Evolutionary conservation across 148 eudicot species (phyloP).

Genomic region (Rhododendron simsii): DNA sequence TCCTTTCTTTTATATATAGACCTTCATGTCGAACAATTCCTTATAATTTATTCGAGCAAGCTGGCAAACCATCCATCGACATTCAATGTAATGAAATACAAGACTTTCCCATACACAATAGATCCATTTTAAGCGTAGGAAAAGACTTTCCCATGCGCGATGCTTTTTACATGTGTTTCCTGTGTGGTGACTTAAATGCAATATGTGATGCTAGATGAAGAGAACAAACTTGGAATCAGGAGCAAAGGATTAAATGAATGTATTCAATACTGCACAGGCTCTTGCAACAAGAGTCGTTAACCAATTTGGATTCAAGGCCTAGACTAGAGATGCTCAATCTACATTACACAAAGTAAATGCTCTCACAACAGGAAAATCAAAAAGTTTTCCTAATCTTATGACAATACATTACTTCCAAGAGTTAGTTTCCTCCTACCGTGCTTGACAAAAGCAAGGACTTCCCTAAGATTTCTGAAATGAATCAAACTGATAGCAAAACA

Average conservation of each 20-base stretch:
- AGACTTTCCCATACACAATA: background rate
- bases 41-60: background rate
- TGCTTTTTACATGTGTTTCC: background rate
- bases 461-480: no score
- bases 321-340: background rate
- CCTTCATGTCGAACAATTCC: background rate
- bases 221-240: background rate
- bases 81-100: background rate
- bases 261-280: background rate
- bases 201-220: background rate
- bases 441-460: no score
- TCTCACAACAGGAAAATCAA: constrained; percentile 4
- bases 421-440: no score
- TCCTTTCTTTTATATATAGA: background rate
- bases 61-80: background rate
- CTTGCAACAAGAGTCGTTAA: background rate
- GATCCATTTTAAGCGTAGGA: background rate
- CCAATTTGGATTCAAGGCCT: background rate
- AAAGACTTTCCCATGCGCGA: background rate
- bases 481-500: no score
- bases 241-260: background rate
- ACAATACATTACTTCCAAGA: background rate
- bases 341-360: constrained; percentile 24
- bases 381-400: constrained; percentile 17
- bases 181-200: background rate